These are phyloP conservation scores for Ramularia endophylla DNA, from an alignment of 2,329 filamentous ascomycete species.

Conservation along the genomic window DNA sequence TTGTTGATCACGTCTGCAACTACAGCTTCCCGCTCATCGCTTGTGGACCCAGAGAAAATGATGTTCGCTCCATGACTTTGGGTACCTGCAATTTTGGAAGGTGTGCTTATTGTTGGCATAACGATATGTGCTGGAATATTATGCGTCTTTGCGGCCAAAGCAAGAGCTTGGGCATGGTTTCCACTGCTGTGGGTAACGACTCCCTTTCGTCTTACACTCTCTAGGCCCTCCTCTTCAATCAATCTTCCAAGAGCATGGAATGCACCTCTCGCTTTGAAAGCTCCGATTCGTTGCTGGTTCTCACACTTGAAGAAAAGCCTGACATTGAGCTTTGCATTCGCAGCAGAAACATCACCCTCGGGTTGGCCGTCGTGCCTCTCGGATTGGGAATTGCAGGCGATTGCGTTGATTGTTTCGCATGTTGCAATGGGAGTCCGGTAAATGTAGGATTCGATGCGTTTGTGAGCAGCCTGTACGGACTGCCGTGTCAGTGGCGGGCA, in stretches of 20 bases:
- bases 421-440: constrained; percentile 81
- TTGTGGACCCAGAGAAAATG: constrained; percentile 76
- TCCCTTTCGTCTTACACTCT: constrained; percentile 55
- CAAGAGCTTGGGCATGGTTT: constrained; percentile 90
- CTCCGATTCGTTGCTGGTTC: constrained; percentile 83
- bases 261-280: constrained; percentile 87
- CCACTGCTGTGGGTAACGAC: constrained; percentile 89
- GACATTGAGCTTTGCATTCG: constrained; percentile 57
- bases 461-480: constrained; percentile 66
- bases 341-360: constrained; percentile 6
- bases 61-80: constrained; percentile 69
- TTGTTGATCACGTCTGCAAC: constrained; percentile 61
- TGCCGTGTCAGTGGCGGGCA: constrained; percentile 62
- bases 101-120: constrained; percentile 80
- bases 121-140: constrained; percentile 78
- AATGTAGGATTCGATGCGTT: constrained; percentile 66
- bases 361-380: constrained; percentile 17
- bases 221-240: constrained; percentile 55
- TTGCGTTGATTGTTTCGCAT: constrained; percentile 62
- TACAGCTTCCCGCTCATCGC: constrained; percentile 72
- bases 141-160: constrained; percentile 71
- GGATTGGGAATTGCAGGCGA: constrained; percentile 68
- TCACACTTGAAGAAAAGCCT: constrained; percentile 93
- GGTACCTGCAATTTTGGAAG: constrained; percentile 84
- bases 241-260: constrained; percentile 77